Percentiles rank a stretch among this genome's conserved stretches.
Conservation (phyloP, 768 basidiomycete genomes). For the Daedaleopsis nitida region DNA sequence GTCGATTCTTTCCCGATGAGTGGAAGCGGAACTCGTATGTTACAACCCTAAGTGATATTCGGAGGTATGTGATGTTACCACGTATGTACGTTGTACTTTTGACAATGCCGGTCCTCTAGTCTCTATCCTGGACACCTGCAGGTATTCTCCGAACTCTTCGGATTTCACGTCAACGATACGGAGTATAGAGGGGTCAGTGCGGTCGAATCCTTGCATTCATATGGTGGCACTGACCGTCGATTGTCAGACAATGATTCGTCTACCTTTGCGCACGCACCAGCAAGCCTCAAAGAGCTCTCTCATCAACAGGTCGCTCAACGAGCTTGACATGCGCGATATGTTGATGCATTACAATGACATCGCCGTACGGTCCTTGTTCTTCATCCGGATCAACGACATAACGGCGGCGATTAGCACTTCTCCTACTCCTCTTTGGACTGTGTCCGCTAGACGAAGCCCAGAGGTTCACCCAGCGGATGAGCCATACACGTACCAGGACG, state of each 20-base stretch:
- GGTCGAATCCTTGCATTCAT: not conserved
- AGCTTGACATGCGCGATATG: not conserved
- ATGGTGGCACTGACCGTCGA: constrained; percentile 3
- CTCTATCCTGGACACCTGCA: constrained; percentile 44
- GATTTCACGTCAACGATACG: constrained; percentile 34
- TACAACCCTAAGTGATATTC: constrained; percentile 35
- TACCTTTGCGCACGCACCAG: constrained; percentile 41
- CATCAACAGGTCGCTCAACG: not conserved
- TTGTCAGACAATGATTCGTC: constrained; percentile 46
- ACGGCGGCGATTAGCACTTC: not conserved
- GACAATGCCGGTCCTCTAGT: constrained; percentile 26
- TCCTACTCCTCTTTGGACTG: not conserved
- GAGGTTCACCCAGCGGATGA: not conserved
- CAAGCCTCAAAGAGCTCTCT: constrained; percentile 24
- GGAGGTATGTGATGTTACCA: constrained; percentile 30
- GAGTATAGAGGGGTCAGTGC: constrained; percentile 46
- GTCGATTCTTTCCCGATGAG: constrained; percentile 38
- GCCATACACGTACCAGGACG: not conserved
- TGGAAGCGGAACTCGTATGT: not conserved
- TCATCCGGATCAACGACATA: not conserved
- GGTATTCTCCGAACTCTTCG: constrained; percentile 42
- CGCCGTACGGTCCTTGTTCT: constrained; percentile 5
- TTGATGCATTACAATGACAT: not conserved
- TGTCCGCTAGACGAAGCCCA: not conserved
- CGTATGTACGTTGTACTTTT: not conserved